phyloP scores from a whole-genome alignment of 192 early-diverging fungal genomes.

The Backusella sp. region DNA sequence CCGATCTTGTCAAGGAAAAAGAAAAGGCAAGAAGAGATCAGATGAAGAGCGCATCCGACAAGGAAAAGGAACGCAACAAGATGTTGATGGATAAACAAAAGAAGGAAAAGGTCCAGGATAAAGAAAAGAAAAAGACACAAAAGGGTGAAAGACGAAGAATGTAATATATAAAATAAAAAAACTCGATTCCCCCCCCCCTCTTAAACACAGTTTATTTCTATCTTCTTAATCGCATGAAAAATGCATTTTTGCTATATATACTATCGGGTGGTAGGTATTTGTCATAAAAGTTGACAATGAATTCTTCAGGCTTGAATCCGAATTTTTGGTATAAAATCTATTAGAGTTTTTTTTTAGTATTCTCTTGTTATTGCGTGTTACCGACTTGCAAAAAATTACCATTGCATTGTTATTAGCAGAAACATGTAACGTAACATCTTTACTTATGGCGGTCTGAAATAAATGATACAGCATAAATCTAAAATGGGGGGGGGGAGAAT shows the following conservation, averaged over 20 bases:
- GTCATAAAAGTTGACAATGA: slow-evolving; percentile 88
- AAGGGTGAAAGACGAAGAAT: slow-evolving; percentile 54
- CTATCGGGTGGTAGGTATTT: slow-evolving; percentile 79
- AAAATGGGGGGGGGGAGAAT: not conserved
- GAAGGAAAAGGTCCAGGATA: slow-evolving; percentile 40
- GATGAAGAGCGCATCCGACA: slow-evolving; percentile 47
- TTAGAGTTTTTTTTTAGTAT: no score
- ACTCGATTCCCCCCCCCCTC: no score
- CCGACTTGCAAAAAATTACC: slow-evolving; percentile 44
- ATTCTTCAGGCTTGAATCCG: slow-evolving; percentile 94
- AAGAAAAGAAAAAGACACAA: slow-evolving; percentile 45
- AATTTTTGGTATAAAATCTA: slow-evolving; percentile 87
- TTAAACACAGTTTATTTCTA: no score
- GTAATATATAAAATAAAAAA: slow-evolving; percentile 22
- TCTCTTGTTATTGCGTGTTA: no score
- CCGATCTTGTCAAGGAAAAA: slow-evolving; percentile 55
- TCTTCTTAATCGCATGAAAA: slow-evolving; percentile 78
- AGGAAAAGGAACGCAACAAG: slow-evolving; percentile 55
- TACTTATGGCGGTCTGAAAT: slow-evolving; percentile 68
- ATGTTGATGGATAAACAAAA: slow-evolving; percentile 52
- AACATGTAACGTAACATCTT: slow-evolving; percentile 91
- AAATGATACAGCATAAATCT: slow-evolving; percentile 66
- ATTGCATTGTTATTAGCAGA: slow-evolving; percentile 91
- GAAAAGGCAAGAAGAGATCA: slow-evolving; percentile 49
- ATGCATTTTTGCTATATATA: slow-evolving; percentile 79